Base-by-base conservation (phyloP, 306 rosid species). In the Castanea mollissima region DNA sequence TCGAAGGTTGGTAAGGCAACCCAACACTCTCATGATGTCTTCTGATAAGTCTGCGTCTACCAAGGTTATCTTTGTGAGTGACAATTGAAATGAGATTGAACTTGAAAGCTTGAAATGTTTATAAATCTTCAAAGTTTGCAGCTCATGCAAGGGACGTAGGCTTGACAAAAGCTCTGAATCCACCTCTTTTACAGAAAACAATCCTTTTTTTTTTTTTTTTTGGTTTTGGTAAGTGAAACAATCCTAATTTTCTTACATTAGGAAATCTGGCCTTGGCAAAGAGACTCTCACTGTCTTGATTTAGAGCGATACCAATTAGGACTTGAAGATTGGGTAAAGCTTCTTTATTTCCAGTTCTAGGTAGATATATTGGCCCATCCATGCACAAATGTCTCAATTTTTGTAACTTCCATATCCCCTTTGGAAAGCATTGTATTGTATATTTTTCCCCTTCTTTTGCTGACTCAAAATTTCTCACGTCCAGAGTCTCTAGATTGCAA, bases 271-370 rank as follows among this genome's bases (percentile, higher is more conserved):
- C 81, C n/a, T 64, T 63, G 14, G 64, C 35, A 11, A 77, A 46
- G 2, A 71, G 38, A 54, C 32, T 9, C 19, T 63, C 6, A 52
- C 69, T 54, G 35, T 12, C 21, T 41, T 69, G 21, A 12, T 69
- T 0, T 9, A 79, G 23, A 20, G 20, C 64, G 1, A 83, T 49
- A 4, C 20, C 25, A 19, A 65, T 27, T 11, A 83, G 35, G 55
- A 74, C 56, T 75, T 74, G 78, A 13, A 79, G 78, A 55, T 79
- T 83, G 74, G 52, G 15, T 46, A 46, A 46, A 46, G 15, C 52
- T 0, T 0, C 9, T 46, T 11, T 0, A 2, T 46, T 46, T 2
- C 4, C 4, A 9, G 52, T 11, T 46, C 52, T 46, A 11, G 52
- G 52, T 11, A 46, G 12, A 11, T 0, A 46, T 46, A 0, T 46